A percentile compares a stretch with the other conserved stretches of the same genome.
Conservation (phyloP, 768 basidiomycete genomes). For the Omphalotus guepiniiformis region DNA sequence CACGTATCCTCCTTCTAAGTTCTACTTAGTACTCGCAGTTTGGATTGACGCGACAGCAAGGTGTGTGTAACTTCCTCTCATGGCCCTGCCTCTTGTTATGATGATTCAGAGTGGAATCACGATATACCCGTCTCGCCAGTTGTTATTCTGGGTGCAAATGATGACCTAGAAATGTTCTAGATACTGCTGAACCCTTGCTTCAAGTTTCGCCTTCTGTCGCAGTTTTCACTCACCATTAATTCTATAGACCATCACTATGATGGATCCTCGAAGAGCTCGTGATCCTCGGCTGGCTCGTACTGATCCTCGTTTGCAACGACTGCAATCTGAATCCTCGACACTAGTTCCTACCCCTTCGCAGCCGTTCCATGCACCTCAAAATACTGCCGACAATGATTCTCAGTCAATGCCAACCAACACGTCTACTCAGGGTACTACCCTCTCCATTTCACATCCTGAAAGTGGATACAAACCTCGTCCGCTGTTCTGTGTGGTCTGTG, state of each 20-base stretch:
- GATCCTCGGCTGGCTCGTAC: constrained; percentile 75
- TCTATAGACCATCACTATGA: constrained; percentile 24
- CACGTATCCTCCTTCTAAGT: too few relatives aligned
- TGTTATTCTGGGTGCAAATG: constrained; percentile 56
- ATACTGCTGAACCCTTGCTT: constrained; percentile 78
- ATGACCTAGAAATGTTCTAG: constrained; percentile 78
- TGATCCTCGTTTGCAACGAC: constrained; percentile 60
- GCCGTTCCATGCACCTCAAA: constrained; percentile 14
- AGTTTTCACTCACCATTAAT: constrained; percentile 10
- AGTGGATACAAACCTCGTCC: constrained; percentile 72
- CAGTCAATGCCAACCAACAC: constrained; percentile 2
- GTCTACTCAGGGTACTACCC: background rate
- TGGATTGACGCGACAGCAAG: too few relatives aligned
- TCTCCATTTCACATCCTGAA: constrained; percentile 13
- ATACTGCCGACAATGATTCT: constrained; percentile 1
- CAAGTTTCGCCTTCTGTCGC: background rate
- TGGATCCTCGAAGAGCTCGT: constrained; percentile 80
- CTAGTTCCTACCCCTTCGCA: constrained; percentile 29
- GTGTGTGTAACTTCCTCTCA: too few relatives aligned
- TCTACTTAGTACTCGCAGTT: too few relatives aligned
- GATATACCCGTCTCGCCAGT: constrained; percentile 53
- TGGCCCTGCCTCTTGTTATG: constrained; percentile 32
- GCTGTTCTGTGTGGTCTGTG: constrained; percentile 96
- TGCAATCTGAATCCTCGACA: constrained; percentile 35
- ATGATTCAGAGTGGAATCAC: constrained; percentile 96